These are phyloP conservation scores for Monascus ruber DNA, from an alignment of 2,329 filamentous ascomycete genomes.

Conservation along the genomic window DNA sequence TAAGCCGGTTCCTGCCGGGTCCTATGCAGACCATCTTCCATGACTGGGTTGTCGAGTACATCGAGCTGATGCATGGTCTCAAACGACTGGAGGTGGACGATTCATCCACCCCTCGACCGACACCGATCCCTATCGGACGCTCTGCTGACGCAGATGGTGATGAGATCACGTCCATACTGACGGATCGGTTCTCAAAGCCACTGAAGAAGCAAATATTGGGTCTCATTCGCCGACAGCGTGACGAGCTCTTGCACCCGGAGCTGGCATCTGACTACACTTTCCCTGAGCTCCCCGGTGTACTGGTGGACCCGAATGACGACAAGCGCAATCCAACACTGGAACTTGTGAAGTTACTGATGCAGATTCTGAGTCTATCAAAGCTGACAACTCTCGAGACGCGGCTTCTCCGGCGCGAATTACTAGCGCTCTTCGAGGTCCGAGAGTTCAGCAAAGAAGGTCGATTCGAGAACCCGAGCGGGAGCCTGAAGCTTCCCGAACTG, in stretches of 20 bases:
- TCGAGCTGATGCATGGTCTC: conserved; percentile 80
- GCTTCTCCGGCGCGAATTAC: conserved; percentile 75
- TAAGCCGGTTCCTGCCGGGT: conserved; percentile 73
- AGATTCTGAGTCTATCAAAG: conserved; percentile 82
- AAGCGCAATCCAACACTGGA: conserved; percentile 68
- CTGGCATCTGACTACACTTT: conserved; percentile 79
- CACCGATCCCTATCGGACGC: conserved; percentile 50
- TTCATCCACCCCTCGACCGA: conserved; percentile 48
- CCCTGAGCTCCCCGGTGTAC: conserved; percentile 53
- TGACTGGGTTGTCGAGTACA: conserved; percentile 89
- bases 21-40: conserved; percentile 76
- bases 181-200: conserved; percentile 76
- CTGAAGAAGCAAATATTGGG: conserved; percentile 77
- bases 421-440: conserved; percentile 82
- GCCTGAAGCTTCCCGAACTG: conserved; percentile 60
- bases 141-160: conserved; percentile 50
- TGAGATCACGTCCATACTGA: conserved; percentile 54
- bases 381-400: conserved; percentile 81
- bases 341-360: conserved; percentile 85
- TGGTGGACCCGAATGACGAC: conserved; percentile 42
- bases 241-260: conserved; percentile 80
- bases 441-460: conserved; percentile 84
- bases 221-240: conserved; percentile 75
- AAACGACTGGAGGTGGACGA: conserved; percentile 56
- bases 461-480: conserved; percentile 75